Conservation (phyloP, 306 rosid species). For the Quercus rubra region DNA sequence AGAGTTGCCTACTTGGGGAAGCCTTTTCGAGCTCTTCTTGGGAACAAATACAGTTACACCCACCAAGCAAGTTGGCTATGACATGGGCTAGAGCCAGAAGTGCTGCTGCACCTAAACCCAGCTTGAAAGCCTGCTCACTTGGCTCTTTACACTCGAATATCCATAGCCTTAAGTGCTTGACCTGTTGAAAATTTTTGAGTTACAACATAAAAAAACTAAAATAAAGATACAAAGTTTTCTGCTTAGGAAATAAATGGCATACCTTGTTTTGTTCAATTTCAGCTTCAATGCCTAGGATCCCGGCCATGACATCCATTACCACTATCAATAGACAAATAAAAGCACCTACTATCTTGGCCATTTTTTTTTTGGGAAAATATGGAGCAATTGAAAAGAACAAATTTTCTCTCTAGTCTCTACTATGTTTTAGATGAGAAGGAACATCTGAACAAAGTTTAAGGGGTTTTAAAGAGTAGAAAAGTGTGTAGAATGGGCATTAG, state of each 20-base stretch:
- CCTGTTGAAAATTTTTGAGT: conserved; percentile 35
- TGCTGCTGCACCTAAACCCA: conserved; percentile 71
- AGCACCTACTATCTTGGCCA: conserved; percentile 61
- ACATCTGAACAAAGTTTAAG: not conserved
- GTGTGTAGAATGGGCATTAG: conserved; percentile 11
- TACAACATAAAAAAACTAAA: not conserved
- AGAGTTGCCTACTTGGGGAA: conserved; percentile 63
- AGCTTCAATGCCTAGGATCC: conserved; percentile 87
- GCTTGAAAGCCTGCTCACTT: conserved; percentile 74
- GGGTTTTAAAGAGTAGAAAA: conserved; percentile 19
- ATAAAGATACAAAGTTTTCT: not conserved
- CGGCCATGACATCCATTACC: conserved; percentile 75
- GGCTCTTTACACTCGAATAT: conserved; percentile 95
- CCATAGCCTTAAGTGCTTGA: conserved; percentile 77
- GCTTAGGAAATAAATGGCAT: not conserved
- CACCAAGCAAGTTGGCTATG: conserved; percentile 73
- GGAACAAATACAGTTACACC: conserved; percentile 81
- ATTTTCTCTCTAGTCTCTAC: not conserved
- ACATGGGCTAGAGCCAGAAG: conserved; percentile 69
- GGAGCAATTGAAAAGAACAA: not conserved
- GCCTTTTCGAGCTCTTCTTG: conserved; percentile 79
- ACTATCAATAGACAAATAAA: conserved; percentile 65
- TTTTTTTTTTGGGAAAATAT: conserved; percentile 16
- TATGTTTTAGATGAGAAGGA: conserved; percentile 12
- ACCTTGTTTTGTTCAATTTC: conserved; percentile 91